phyloP scores from a whole-genome alignment of 108 stramenopile species.

The Epithemia pelagica region DNA sequence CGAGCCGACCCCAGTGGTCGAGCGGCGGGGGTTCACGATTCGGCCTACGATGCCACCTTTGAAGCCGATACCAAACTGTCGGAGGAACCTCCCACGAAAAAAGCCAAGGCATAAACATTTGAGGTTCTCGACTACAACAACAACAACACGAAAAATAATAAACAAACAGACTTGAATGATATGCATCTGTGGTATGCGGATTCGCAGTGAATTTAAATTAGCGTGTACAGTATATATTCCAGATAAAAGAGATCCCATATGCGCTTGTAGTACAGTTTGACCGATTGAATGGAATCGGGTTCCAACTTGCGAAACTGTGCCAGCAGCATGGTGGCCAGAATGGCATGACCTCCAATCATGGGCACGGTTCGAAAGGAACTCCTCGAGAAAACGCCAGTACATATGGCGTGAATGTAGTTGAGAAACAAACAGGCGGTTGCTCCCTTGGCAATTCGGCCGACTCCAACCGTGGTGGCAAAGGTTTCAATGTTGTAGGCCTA shows the following conservation, averaged over 20 bases:
- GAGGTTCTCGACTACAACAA: too few species aligned
- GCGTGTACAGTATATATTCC: constrained; percentile 89
- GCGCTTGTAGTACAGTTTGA: constrained; percentile 91
- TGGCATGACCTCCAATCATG: constrained; percentile 89
- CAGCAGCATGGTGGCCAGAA: constrained; percentile 53
- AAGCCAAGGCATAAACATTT: constrained; percentile 39
- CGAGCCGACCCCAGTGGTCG: constrained; percentile 96
- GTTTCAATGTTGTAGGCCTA: constrained; percentile 81
- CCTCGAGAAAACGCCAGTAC: constrained; percentile 52
- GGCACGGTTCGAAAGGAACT: constrained; percentile 64
- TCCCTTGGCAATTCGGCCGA: constrained; percentile 73
- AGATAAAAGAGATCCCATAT: constrained; percentile 97
- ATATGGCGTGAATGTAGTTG: constrained; percentile 88
- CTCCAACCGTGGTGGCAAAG: constrained; percentile 84
- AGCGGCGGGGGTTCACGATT: constrained; percentile 91
- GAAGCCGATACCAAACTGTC: constrained; percentile 56
- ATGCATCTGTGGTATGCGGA: too few species aligned
- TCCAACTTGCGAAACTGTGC: constrained; percentile 55
- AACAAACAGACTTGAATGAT: too few species aligned
- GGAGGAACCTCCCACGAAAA: constrained; percentile 50
- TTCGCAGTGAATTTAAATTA: constrained; percentile 73
- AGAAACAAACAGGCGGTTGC: constrained; percentile 65
- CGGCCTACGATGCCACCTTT: constrained; percentile 84
- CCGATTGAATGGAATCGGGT: constrained; percentile 64
- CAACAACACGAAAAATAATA: too few species aligned